Evolutionary conservation across 306 rosid genomes (phyloP), one percentile per base, ranked within the genome.

Genomic region (Vicia villosa): DNA sequence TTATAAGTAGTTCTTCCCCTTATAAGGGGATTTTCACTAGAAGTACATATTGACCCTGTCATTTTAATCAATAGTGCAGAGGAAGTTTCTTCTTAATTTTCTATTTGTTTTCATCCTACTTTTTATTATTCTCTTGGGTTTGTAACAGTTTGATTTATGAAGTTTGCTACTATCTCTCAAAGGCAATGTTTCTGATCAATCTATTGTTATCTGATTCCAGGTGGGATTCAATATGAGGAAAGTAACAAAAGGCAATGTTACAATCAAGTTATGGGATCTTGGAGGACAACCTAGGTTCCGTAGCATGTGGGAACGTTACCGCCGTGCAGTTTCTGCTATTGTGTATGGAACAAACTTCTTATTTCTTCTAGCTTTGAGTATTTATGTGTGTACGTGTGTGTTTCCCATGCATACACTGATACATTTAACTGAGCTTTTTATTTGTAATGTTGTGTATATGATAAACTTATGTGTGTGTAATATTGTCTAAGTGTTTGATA

Each of bases 221-320:
- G 97, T 91, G 45, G 97, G 97, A 79, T 91, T 91, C 81, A 91
- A 91, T 77, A 91, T 88, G 97, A 85, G 85, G 78, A 91, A 91
- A 74, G 97, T 91, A 14, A 91, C 97, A 42, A 91, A 91, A 79
- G 97, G 97, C 75, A 91, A 91, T 68, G 97, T 91, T 36, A 91
- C 97, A 10, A 91, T 91, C 36, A 91, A 91, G 81, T 84, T 91
- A 83, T 91, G 97, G 97, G 97, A 91, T 86, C 93, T 91, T 73
- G 97, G 97, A 79, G 97, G 97, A 36, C 97, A 91, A 69, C 97
- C 97, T 63, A 86, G 97, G 81, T 91, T 91, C 81, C 96, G 96
- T 79, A 91, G 96, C 89, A 88, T 88, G 97, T 91, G 97, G 97
- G 97, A 91, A 69, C 87, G 97, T 49, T 91, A 91, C 71, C 88